Conservation (phyloP, 768 basidiomycete genomes). For the Cystobasidium tubakii region DNA sequence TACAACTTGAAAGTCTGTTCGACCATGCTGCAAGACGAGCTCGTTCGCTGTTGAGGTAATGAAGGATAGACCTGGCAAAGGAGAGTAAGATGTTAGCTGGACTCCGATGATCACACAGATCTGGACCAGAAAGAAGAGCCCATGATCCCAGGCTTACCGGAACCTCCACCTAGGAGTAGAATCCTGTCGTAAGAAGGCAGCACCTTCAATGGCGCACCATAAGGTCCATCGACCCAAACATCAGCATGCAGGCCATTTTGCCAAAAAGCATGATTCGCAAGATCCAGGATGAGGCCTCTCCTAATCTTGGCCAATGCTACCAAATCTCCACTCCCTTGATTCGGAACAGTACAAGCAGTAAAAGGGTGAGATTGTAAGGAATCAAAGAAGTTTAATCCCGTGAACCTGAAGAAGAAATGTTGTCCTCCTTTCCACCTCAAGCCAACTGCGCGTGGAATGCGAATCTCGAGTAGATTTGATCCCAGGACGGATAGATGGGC, state of each 20-base stretch:
- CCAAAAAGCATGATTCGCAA: slow-evolving; percentile 5
- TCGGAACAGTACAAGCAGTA: slow-evolving; percentile 7
- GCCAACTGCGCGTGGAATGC: neutral
- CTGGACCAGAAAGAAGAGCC: too few relatives aligned
- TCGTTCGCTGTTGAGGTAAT: neutral
- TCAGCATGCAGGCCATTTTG: slow-evolving; percentile 1
- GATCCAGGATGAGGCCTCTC: neutral
- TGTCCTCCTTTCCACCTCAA: slow-evolving; percentile 25
- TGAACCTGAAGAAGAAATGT: slow-evolving; percentile 32
- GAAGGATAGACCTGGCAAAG: neutral
- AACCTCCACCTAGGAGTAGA: slow-evolving; percentile 14
- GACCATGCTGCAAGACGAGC: neutral
- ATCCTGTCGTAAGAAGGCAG: neutral
- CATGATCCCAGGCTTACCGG: neutral
- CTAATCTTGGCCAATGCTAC: slow-evolving; percentile 19
- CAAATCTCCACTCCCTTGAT: neutral
- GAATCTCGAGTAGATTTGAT: slow-evolving; percentile 2
- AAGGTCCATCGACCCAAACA: slow-evolving; percentile 28
- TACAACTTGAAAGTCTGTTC: neutral
- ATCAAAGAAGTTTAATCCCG: neutral
- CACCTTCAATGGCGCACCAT: slow-evolving; percentile 1
- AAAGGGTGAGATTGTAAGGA: slow-evolving; percentile 20
- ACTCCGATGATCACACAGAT: neutral
- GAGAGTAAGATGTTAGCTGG: neutral
- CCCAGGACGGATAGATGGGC: slow-evolving; percentile 10